A percentile compares a stretch with the other conserved stretches of the same genome.
Conservation (phyloP, 2,329 filamentous ascomycete species). For the Gremmenia infestans region DNA sequence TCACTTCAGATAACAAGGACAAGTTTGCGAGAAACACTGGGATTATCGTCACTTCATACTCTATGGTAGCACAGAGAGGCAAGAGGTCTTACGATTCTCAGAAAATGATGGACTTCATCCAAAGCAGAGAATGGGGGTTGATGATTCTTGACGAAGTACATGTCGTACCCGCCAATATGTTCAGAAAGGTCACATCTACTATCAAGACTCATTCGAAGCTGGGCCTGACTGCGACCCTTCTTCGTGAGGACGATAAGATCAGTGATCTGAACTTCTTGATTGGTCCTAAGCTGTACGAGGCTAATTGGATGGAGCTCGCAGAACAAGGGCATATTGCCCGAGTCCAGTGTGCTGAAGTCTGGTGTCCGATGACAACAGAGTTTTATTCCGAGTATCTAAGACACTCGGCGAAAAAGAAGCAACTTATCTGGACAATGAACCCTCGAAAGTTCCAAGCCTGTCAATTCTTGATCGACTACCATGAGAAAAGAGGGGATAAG, state of each 20-base stretch:
- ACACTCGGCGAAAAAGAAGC: slow-evolving; percentile 60
- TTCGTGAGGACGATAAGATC: slow-evolving; percentile 98
- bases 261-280: slow-evolving; percentile 96
- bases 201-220: slow-evolving; percentile 96
- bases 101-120: slow-evolving; percentile 96
- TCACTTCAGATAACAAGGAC: slow-evolving; percentile 89
- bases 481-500: slow-evolving; percentile 91
- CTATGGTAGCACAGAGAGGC: slow-evolving; percentile 93
- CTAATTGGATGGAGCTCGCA: slow-evolving; percentile 98
- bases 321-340: slow-evolving; percentile 95
- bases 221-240: slow-evolving; percentile 85
- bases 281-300: slow-evolving; percentile 94
- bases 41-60: slow-evolving; percentile 96
- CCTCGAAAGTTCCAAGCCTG: slow-evolving; percentile 95
- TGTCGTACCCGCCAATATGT: slow-evolving; percentile 94
- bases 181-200: slow-evolving; percentile 84
- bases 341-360: slow-evolving; percentile 97
- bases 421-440: slow-evolving; percentile 91
- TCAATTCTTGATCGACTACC: slow-evolving; percentile 97
- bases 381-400: slow-evolving; percentile 93
- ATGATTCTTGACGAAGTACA: slow-evolving; percentile 98
- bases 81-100: slow-evolving; percentile 86
- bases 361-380: slow-evolving; percentile 98
- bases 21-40: slow-evolving; percentile 83
- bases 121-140: slow-evolving; percentile 86